These are phyloP conservation scores for Calonectria leucothoes DNA, from an alignment of 2,329 filamentous ascomycete genomes.

Conservation along the genomic window DNA sequence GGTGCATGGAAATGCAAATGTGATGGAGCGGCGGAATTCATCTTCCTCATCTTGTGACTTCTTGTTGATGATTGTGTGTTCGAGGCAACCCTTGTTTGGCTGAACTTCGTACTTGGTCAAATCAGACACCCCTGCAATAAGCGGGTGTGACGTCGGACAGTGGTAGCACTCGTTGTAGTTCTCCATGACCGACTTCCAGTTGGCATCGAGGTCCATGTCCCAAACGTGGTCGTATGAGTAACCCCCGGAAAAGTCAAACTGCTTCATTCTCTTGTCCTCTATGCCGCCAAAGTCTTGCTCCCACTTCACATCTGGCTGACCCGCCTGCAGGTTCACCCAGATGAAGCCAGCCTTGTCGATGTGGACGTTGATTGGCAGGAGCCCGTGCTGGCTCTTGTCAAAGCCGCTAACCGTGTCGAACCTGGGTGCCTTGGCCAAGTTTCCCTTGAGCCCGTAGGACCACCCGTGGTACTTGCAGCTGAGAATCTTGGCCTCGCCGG, in stretches of 20 bases:
- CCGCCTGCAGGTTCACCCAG: constrained; percentile 66
- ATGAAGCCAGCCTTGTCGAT: constrained; percentile 66
- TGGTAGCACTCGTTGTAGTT: constrained; percentile 76
- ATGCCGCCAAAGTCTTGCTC: constrained; percentile 60
- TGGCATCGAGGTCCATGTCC: constrained; percentile 66
- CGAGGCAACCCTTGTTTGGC: constrained; percentile 58
- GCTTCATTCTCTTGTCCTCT: constrained; percentile 57
- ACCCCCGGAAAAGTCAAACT: constrained; percentile 58
- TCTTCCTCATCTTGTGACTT: constrained; percentile 57
- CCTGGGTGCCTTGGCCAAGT: constrained; percentile 69
- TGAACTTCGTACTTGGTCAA: constrained; percentile 64
- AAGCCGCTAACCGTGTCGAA: constrained; percentile 67
- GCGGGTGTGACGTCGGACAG: constrained; percentile 68
- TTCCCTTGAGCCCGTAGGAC: constrained; percentile 69
- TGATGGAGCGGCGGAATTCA: constrained; percentile 57
- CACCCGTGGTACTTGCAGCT: constrained; percentile 72
- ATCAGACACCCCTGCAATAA: constrained; percentile 65
- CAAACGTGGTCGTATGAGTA: constrained; percentile 68
- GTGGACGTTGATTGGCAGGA: constrained; percentile 65
- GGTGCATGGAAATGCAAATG: constrained; percentile 61
- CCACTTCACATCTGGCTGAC: constrained; percentile 59
- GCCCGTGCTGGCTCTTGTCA: constrained; percentile 63
- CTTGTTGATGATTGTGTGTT: constrained; percentile 57
- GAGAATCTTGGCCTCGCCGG: constrained; percentile 63
- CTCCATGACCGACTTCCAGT: constrained; percentile 70